Base-by-base conservation (phyloP, 1,284 basidiomycete genomes). In the Sanghuangporus sanghuang region DNA sequence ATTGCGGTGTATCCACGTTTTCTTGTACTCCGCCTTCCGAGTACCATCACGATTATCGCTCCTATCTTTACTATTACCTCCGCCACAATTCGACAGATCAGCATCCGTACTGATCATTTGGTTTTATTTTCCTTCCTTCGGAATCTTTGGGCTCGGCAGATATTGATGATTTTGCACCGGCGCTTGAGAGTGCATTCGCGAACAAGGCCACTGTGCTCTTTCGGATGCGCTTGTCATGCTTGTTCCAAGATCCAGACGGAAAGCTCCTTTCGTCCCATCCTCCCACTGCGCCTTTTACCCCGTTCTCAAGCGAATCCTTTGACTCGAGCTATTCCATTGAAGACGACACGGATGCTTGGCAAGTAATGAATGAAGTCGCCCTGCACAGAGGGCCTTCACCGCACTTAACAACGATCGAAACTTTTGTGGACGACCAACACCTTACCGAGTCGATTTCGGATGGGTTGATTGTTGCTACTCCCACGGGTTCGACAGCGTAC, bases 301-400 rank as follows among this genome's bases (percentile, higher is more conserved):
- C 64, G 14, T 46, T 18, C 21, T 46, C 44, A 16, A 46, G 44
- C 16, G 21, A 16, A n/a, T 16, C 7, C 44, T 18, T 46, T n/a
- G 44, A n/a, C 8, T 46, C 27, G 27, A 32, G 27, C 27, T 32
- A 32, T 32, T 32, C 27, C 3, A 35, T 54, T 52, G 50, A 52
- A 6, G 39, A 23, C 16, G 35, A 35, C 40, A 23, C 16, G 40
- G 44, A 70, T 86, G 95, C 92, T 67, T 93, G 93, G 86, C 95
- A 98, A 75, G 94, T 97, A 40, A 96, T 98, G 94, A 98, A 98
- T 72, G 96, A 98, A 76, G 87, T 98, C 61, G 88, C 94, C 9
- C 79, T 98, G 23, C 96, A 98, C 74, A 86, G 96, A 23, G 96
- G 96, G 4, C 85, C 92, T 32, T 92, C 91, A 68, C 92, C 95